These are phyloP conservation scores for Trichophyton rubrum DNA, from an alignment of 2,329 filamentous ascomycete genomes.

Conservation along the genomic window DNA sequence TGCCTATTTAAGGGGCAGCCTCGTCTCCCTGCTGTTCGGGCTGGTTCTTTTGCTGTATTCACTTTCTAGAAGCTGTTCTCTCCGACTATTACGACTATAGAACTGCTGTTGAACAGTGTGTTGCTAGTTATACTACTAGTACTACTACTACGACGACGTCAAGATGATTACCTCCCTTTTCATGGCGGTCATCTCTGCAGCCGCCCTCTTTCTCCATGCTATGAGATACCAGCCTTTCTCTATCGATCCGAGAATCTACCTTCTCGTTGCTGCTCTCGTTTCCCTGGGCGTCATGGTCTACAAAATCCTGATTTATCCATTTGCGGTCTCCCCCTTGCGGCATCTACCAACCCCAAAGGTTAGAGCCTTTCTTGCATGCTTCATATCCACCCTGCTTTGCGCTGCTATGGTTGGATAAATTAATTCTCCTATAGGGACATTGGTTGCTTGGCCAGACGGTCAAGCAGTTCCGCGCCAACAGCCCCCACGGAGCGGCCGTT, in stretches of 20 bases:
- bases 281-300: background rate
- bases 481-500: background rate
- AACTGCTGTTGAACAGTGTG: too few relatives aligned
- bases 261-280: background rate
- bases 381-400: background rate
- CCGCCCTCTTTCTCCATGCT: background rate
- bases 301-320: constrained; percentile 2
- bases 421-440: background rate
- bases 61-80: too few relatives aligned
- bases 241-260: background rate
- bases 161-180: background rate
- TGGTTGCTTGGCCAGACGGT: constrained; percentile 4
- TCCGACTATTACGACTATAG: too few relatives aligned
- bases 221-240: background rate
- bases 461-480: background rate
- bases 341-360: constrained; percentile 5
- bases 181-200: background rate
- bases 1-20: too few relatives aligned
- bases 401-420: background rate
- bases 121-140: too few relatives aligned
- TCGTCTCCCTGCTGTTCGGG: too few relatives aligned
- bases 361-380: background rate
- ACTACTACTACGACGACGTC: background rate
- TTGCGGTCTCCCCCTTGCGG: constrained; percentile 1
- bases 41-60: too few relatives aligned